These are phyloP conservation scores for Fusarium praegraminearum DNA, from an alignment of 2,329 filamentous ascomycete species.

Conservation along the genomic window DNA sequence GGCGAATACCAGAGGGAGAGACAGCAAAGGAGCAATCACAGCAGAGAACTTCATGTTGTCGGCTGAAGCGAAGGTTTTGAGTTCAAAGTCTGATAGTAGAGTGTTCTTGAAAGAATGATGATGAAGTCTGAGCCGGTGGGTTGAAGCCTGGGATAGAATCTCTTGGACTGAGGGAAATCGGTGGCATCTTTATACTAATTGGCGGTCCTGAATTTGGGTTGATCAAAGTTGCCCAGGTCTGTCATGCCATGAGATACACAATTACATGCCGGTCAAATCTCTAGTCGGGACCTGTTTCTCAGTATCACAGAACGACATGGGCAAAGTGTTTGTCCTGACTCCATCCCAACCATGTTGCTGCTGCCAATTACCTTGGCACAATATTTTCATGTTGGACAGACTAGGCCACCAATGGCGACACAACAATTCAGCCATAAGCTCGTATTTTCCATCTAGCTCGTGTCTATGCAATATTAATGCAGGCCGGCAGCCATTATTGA, in stretches of 20 bases:
- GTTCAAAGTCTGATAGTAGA: not conserved
- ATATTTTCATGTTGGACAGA: constrained; percentile 14
- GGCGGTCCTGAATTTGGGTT: no score
- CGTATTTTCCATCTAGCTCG: constrained; percentile 34
- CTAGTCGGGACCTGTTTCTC: not conserved
- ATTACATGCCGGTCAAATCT: not conserved
- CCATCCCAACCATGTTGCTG: not conserved
- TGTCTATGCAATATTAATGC: constrained; percentile 37
- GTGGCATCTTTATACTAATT: constrained; percentile 12
- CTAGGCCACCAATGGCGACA: constrained; percentile 10
- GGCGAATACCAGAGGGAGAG: constrained; percentile 24
- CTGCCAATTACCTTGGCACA: not conserved
- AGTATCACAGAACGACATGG: not conserved
- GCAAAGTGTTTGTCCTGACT: not conserved
- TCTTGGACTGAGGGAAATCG: not conserved
- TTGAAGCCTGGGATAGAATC: constrained; percentile 8
- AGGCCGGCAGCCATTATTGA: constrained; percentile 40
- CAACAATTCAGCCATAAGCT: constrained; percentile 35
- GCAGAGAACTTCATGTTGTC: constrained; percentile 33
- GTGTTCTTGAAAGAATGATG: constrained; percentile 9
- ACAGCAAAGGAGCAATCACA: constrained; percentile 23
- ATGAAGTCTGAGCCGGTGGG: constrained; percentile 15
- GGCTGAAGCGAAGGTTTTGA: constrained; percentile 15
- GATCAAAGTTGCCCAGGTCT: not conserved
- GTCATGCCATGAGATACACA: not conserved